These are phyloP conservation scores for Pleoardoris graminearum DNA, from an alignment of 2,329 filamentous ascomycete species.

Conservation along the genomic window DNA sequence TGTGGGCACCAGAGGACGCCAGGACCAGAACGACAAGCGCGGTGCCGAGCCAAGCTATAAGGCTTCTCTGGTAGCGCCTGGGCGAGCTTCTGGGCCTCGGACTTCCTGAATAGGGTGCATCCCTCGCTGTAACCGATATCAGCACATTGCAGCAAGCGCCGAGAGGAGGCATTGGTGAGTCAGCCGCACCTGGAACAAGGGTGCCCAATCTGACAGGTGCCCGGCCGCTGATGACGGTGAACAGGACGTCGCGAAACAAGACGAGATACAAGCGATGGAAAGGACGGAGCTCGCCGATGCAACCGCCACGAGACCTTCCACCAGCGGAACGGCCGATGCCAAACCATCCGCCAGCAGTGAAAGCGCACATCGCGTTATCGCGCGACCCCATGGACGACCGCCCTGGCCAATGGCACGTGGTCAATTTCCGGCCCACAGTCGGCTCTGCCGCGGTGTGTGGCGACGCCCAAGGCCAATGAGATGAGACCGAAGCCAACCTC, in stretches of 20 bases:
- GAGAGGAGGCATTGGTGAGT: not conserved
- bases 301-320: too few species aligned
- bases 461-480: not conserved
- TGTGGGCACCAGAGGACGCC: not conserved
- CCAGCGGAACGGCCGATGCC: conserved; percentile 3
- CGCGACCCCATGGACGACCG: not conserved
- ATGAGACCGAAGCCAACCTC: not conserved
- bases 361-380: conserved; percentile 6
- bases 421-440: not conserved
- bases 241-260: too few species aligned
- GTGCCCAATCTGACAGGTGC: not conserved
- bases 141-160: not conserved
- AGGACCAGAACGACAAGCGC: not conserved
- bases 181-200: too few species aligned
- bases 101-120: not conserved
- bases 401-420: not conserved
- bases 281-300: not conserved
- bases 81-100: not conserved
- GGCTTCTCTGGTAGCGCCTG: not conserved
- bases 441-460: too few species aligned
- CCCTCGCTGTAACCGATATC: conserved; percentile 4
- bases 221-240: not conserved
- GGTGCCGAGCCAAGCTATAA: not conserved
- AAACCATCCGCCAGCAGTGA: not conserved
- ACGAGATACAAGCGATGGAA: too few species aligned